phyloP scores from a whole-genome alignment of 768 basidiomycete genomes.

The Panaeolus cyanescens region DNA sequence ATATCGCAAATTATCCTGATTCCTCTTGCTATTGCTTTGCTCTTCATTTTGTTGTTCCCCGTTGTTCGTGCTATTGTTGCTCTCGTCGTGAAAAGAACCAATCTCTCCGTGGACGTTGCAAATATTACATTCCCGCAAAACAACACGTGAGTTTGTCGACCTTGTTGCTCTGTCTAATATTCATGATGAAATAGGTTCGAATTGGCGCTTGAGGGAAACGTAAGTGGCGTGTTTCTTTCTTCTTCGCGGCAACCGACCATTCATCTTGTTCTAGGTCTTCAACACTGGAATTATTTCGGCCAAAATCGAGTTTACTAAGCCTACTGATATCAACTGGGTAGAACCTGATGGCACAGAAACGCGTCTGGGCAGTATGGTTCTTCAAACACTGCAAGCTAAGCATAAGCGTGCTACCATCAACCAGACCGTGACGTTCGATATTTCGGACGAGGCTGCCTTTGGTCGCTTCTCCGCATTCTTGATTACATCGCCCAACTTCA shows the following conservation, averaged over 20 bases:
- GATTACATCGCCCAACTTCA: slow-evolving; percentile 70
- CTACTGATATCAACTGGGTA: slow-evolving; percentile 62
- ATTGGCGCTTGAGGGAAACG: slow-evolving; percentile 54
- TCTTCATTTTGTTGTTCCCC: slow-evolving; percentile 71
- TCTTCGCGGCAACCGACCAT: not conserved
- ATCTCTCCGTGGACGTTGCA: slow-evolving; percentile 54
- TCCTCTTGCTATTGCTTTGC: slow-evolving; percentile 57
- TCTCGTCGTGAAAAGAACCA: slow-evolving; percentile 58
- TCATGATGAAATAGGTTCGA: slow-evolving; percentile 42
- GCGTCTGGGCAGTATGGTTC: slow-evolving; percentile 53
- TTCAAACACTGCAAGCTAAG: slow-evolving; percentile 49
- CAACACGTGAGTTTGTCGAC: slow-evolving; percentile 43
- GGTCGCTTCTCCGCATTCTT: slow-evolving; percentile 59
- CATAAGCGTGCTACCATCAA: slow-evolving; percentile 62
- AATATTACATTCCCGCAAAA: slow-evolving; percentile 57
- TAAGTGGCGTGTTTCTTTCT: slow-evolving; percentile 23
- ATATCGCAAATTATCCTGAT: slow-evolving; percentile 51
- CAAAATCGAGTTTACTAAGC: slow-evolving; percentile 58
- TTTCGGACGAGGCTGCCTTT: slow-evolving; percentile 58
- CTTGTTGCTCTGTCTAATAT: not conserved
- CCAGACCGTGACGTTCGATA: slow-evolving; percentile 58
- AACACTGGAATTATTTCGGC: slow-evolving; percentile 71
- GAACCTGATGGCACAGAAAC: slow-evolving; percentile 44
- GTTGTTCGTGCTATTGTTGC: slow-evolving; percentile 69
- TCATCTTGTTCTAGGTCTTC: slow-evolving; percentile 42